phyloP scores from a whole-genome alignment of 2,329 filamentous ascomycete species.

The Cordyceps sp. region DNA sequence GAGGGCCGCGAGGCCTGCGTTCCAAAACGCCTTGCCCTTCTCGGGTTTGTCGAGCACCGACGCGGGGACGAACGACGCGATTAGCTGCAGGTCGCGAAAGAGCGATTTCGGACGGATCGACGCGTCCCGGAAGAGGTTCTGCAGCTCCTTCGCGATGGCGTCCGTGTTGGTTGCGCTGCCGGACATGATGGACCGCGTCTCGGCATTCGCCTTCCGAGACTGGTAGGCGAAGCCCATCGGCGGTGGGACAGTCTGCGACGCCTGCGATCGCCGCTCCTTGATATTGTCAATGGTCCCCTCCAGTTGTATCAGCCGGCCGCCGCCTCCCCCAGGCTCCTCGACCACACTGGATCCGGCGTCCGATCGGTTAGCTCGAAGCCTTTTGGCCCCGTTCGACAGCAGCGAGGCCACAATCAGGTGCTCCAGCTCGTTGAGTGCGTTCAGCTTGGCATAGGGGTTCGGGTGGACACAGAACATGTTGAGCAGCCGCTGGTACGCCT shows the following conservation, averaged over 20 bases:
- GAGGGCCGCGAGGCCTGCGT: conserved; percentile 76
- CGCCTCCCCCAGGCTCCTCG: conserved; percentile 13
- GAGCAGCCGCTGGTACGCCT: conserved; percentile 64
- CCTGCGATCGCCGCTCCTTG: conserved; percentile 48
- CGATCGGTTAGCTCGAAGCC: conserved; percentile 17
- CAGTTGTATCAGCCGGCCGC: conserved; percentile 27
- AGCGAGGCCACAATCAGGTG: conserved; percentile 65
- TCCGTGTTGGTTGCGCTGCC: conserved; percentile 39
- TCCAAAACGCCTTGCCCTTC: conserved; percentile 69
- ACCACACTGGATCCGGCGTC: conserved; percentile 17
- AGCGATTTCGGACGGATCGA: conserved; percentile 61
- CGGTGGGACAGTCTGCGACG: conserved; percentile 14
- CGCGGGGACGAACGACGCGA: conserved; percentile 47
- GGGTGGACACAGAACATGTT: conserved; percentile 79
- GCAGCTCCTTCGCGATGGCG: conserved; percentile 48
- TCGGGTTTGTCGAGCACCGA: conserved; percentile 44
- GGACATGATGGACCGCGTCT: conserved; percentile 31
- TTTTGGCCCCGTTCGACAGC: conserved; percentile 16
- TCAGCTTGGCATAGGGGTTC: conserved; percentile 75
- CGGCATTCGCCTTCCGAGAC: conserved; percentile 25
- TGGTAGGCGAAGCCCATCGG: conserved; percentile 14
- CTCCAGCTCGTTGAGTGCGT: conserved; percentile 68
- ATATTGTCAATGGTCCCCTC: conserved; percentile 56
- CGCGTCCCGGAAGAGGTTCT: conserved; percentile 49
- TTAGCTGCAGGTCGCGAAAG: conserved; percentile 67